Conservation (phyloP, 805 yeast species). For the Saturnispora besseyi region DNA sequence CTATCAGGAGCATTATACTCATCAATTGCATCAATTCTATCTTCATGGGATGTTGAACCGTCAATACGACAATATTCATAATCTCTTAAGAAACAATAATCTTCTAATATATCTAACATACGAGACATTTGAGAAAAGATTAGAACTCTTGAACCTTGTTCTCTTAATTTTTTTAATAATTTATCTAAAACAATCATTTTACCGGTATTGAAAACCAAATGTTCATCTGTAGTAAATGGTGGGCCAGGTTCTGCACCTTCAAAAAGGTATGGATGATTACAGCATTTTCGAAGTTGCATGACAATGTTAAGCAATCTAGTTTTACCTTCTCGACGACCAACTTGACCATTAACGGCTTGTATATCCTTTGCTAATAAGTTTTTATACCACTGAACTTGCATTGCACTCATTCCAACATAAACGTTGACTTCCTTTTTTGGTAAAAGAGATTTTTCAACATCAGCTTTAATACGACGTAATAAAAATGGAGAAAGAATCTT, state of each 20-base stretch:
- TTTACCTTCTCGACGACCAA: slow-evolving; percentile 64
- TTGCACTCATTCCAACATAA: slow-evolving; percentile 66
- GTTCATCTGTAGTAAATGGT: slow-evolving; percentile 80
- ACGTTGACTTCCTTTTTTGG: slow-evolving; percentile 71
- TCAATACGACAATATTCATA: slow-evolving; percentile 72
- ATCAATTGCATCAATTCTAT: slow-evolving; percentile 67
- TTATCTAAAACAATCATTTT: slow-evolving; percentile 66
- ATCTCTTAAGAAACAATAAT: slow-evolving; percentile 62
- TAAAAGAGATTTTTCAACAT: slow-evolving; percentile 69
- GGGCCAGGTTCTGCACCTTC: slow-evolving; percentile 92
- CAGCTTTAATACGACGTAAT: slow-evolving; percentile 66
- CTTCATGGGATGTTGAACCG: slow-evolving; percentile 75
- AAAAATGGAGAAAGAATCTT: slow-evolving; percentile 69
- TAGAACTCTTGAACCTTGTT: slow-evolving; percentile 68
- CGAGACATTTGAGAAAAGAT: slow-evolving; percentile 82
- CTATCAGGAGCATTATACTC: slow-evolving; percentile 71
- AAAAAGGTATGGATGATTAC: slow-evolving; percentile 76
- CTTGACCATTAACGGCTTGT: slow-evolving; percentile 79
- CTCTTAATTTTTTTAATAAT: slow-evolving; percentile 48
- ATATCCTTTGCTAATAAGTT: slow-evolving; percentile 69
- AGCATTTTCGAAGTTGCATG: slow-evolving; percentile 78
- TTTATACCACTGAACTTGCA: slow-evolving; percentile 75
- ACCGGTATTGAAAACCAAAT: slow-evolving; percentile 62
- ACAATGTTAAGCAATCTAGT: slow-evolving; percentile 71
- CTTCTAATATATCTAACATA: slow-evolving; percentile 72